These are phyloP conservation scores for Niveomyces coronatus DNA, from an alignment of 2,329 filamentous ascomycete genomes.

Conservation along the genomic window DNA sequence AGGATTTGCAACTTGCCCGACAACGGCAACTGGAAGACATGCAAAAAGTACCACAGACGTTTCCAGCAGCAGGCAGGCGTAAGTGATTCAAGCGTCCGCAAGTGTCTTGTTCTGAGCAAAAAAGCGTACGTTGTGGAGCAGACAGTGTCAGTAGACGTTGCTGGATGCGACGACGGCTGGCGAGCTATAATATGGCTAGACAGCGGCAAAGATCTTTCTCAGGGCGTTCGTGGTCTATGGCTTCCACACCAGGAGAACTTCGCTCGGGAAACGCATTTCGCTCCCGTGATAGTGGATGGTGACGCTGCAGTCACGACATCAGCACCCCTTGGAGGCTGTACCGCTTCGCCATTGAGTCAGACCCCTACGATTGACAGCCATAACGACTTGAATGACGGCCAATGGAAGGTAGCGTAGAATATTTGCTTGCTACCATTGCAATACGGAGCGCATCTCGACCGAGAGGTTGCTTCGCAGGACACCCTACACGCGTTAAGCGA, in stretches of 20 bases:
- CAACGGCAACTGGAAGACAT: background rate
- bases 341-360: no score
- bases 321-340: no score
- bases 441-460: background rate
- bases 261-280: background rate
- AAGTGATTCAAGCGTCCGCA: background rate
- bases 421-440: background rate
- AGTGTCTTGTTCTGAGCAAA: background rate
- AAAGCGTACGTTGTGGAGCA: background rate
- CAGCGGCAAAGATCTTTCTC: background rate
- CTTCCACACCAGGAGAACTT: background rate
- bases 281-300: background rate
- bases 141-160: background rate
- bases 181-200: background rate
- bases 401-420: background rate
- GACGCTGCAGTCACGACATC: no score
- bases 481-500: background rate
- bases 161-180: background rate
- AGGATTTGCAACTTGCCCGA: background rate
- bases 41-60: background rate
- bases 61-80: background rate
- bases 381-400: background rate
- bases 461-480: background rate
- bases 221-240: background rate
- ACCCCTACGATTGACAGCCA: background rate